phyloP scores from a whole-genome alignment of 1,139 yeast species.

The Scheffersomyces segobiensis region DNA sequence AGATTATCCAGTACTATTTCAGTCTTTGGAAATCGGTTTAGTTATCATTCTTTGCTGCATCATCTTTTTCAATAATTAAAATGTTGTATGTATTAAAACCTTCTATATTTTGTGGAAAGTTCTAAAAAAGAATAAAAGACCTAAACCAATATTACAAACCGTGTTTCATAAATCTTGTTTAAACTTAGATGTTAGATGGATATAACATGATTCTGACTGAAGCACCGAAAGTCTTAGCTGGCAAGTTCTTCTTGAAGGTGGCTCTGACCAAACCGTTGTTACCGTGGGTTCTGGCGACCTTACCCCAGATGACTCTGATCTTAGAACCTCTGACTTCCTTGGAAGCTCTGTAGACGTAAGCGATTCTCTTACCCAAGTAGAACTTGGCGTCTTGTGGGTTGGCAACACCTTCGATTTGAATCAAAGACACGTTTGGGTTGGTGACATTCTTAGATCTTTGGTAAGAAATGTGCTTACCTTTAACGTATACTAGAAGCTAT shows the following conservation, averaged over 20 bases:
- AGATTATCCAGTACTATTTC: not conserved
- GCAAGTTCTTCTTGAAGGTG: slow-evolving; percentile 97
- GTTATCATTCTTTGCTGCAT: not conserved
- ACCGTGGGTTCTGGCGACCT: slow-evolving; percentile 98
- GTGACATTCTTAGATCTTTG: slow-evolving; percentile 98
- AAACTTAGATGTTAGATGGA: slow-evolving; percentile 96
- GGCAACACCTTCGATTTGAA: slow-evolving; percentile 95
- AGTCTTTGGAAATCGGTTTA: not conserved
- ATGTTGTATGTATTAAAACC: not conserved
- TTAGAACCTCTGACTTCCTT: slow-evolving; percentile 98
- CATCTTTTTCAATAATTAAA: not conserved
- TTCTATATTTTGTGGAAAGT: slow-evolving; percentile 1
- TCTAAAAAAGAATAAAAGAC: slow-evolving; percentile 1
- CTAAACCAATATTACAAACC: slow-evolving; percentile 4
- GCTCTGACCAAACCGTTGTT: slow-evolving; percentile 98
- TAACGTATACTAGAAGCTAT: slow-evolving; percentile 82
- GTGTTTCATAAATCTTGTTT: slow-evolving; percentile 6
- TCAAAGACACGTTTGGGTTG: slow-evolving; percentile 97
- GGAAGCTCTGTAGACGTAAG: slow-evolving; percentile 98
- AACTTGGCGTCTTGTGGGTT: slow-evolving; percentile 93
- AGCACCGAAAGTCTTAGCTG: slow-evolving; percentile 99
- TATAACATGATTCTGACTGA: slow-evolving; percentile 99
- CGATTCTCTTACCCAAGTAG: slow-evolving; percentile 99
- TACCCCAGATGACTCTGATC: slow-evolving; percentile 99
- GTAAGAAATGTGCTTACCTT: slow-evolving; percentile 99